phyloP scores from a whole-genome alignment of 140 eudicot species.

The Cichorium intybus region DNA sequence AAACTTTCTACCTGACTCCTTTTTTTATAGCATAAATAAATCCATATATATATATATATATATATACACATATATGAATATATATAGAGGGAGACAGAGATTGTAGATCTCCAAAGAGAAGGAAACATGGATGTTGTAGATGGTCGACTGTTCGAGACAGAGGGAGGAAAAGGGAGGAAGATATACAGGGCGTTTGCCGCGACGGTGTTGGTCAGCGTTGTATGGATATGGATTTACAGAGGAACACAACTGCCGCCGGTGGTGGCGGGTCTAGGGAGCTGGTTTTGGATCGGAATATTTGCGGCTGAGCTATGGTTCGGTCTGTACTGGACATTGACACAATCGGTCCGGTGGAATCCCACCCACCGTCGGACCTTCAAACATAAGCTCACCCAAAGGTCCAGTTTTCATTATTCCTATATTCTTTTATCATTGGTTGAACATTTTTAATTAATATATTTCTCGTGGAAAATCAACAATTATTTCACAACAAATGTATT shows the following conservation, averaged over 20 bases:
- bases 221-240: conserved; percentile 60
- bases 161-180: conserved; percentile 25
- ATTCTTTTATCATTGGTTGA: not conserved
- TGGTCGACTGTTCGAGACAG: conserved; percentile 34
- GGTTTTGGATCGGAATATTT: conserved; percentile 52
- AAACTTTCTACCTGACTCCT: conserved; percentile 1
- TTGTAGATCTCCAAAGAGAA: conserved; percentile 13
- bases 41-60: not conserved
- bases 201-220: conserved; percentile 40
- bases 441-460: not conserved
- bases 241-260: conserved; percentile 20
- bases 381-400: conserved; percentile 56
- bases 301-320: conserved; percentile 66
- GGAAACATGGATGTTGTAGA: conserved; percentile 27
- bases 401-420: not conserved
- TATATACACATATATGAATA: not conserved
- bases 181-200: conserved; percentile 44
- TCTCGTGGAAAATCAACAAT: not conserved
- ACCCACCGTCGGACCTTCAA: conserved; percentile 54
- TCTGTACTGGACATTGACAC: conserved; percentile 67
- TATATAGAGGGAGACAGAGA: not conserved
- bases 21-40: not conserved
- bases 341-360: conserved; percentile 61
- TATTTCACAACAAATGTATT: no score
- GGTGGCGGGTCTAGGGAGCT: conserved; percentile 17